Evolutionary conservation across 345 rosid genomes (phyloP).

Genomic region (Aquilaria sinensis): DNA sequence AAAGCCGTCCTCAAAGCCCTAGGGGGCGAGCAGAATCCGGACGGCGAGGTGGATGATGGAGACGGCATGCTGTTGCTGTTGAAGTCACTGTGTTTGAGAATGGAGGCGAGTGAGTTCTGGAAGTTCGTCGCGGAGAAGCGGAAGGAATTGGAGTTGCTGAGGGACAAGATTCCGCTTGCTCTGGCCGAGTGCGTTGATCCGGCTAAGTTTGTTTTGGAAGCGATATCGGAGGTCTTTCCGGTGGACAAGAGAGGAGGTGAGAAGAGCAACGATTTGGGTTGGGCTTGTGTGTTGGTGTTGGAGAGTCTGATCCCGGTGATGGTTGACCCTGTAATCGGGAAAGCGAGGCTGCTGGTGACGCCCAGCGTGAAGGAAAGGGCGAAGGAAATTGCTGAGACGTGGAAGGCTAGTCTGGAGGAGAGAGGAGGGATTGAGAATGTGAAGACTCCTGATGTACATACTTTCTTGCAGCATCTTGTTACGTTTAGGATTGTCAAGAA

Average conservation of each 20-base stretch:
- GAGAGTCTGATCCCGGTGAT: constrained; percentile 87
- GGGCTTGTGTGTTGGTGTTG: constrained; percentile 91
- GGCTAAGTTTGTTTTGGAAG: constrained; percentile 71
- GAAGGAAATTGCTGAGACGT: constrained; percentile 72
- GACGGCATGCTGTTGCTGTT: constrained; percentile 51
- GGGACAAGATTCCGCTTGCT: constrained; percentile 64
- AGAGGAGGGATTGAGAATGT: constrained; percentile 91
- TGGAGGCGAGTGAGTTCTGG: constrained; percentile 83
- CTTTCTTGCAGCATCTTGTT: constrained; percentile 92
- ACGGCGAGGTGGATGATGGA: constrained; percentile 75
- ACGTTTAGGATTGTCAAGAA: constrained; percentile 85
- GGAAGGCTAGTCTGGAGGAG: constrained; percentile 91
- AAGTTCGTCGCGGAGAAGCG: constrained; percentile 58
- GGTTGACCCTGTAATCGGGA: constrained; percentile 90
- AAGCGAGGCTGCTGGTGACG: constrained; percentile 67
- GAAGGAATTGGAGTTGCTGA: constrained; percentile 65
- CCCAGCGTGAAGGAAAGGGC: constrained; percentile 70
- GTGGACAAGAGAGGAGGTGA: constrained; percentile 60
- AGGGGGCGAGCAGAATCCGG: constrained; percentile 29
- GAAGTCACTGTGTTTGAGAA: constrained; percentile 52
- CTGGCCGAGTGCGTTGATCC: constrained; percentile 84
- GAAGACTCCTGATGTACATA: constrained; percentile 94
- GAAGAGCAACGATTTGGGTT: constrained; percentile 65
- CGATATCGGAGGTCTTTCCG: constrained; percentile 90
- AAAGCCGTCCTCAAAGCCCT: constrained; percentile 43